Conservation (phyloP, 2,329 filamentous ascomycete genomes). For the Epichloe sp. region DNA sequence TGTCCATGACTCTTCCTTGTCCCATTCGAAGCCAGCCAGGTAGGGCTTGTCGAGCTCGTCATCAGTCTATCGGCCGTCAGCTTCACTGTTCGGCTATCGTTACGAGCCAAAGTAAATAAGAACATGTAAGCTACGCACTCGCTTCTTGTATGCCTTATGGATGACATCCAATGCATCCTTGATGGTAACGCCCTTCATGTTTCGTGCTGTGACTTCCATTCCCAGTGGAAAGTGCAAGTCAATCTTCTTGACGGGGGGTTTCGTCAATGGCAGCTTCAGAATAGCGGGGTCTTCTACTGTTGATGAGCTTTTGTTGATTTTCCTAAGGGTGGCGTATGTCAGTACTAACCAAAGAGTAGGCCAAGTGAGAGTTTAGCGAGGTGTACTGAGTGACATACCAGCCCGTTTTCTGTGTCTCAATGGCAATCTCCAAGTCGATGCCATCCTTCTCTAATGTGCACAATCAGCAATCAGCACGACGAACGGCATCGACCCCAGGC, state of each 20-base stretch:
- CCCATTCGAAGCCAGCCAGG: conserved; percentile 92
- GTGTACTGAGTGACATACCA: conserved; percentile 46
- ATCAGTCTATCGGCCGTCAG: conserved; percentile 49
- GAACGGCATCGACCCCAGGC: no score
- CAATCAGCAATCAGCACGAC: background rate
- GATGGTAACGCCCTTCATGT: conserved; percentile 89
- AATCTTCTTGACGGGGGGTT: conserved; percentile 87
- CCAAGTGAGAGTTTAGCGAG: no score
- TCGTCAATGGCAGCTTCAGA: conserved; percentile 69
- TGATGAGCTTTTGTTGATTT: conserved; percentile 75
- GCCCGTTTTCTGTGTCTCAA: conserved; percentile 76
- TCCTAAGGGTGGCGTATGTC: conserved; percentile 41
- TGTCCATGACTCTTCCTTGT: conserved; percentile 84
- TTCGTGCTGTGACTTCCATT: conserved; percentile 76
- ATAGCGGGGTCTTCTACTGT: conserved; percentile 72
- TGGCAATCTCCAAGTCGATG: conserved; percentile 58
- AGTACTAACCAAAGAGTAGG: background rate
- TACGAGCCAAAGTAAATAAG: background rate
- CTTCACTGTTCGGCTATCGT: background rate
- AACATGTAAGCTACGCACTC: conserved; percentile 43
- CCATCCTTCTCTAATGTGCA: conserved; percentile 52
- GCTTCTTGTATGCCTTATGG: conserved; percentile 93
- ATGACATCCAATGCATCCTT: conserved; percentile 95
- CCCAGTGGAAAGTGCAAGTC: conserved; percentile 85
- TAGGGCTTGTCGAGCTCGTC: conserved; percentile 82